Base-by-base conservation (phyloP, 73 alveolate species). In the Tetrahymena borealis region DNA sequence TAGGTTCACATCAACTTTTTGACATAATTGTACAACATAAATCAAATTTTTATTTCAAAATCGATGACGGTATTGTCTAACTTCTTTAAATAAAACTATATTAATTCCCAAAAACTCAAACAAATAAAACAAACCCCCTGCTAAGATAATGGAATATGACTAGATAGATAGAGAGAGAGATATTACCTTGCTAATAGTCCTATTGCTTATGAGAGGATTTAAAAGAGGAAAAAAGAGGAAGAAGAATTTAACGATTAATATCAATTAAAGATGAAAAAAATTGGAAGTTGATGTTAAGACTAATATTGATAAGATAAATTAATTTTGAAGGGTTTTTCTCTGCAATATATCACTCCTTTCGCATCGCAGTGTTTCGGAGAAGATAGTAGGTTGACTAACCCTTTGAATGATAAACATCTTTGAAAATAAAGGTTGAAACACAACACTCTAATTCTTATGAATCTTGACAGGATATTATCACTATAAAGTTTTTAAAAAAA, bases 361-460 rank as follows among this genome's bases (percentile, higher is more conserved):
- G 35, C 35, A n/a, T 60, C 85, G 85, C 85, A 60, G 85, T 60
- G 85, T 60, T 60, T 60, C 85, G 85, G 85, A 60, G 85, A 60
- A 24, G 9, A n/a, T 60, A 24, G 85, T 60, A 60, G 85, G 31
- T 2, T 60, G 85, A 60, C 85, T 60, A 60, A n/a, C n/a, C n/a
- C n/a, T n/a, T 20, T 15, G 78, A 11, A 7, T 60, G 85, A 60
- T 24, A 60, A 35, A 15, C 37, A n/a, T 60, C 85, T 60, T 60
- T 60, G 85, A 60, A 60, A 7, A n/a, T 60, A 60, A 60, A 15
- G 13, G 37, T 60, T 60, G n/a, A n/a, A 20, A 24, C 28, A 35
- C 85, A 18, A 60, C 33, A 35, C 85, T 60, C 28, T 35, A 16
- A 60, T 18, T 60, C 85, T 60, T 60, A 60, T 60, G 35, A 60